phyloP scores from a whole-genome alignment of 495 filamentous ascomycete species.

The Patellaria atrata region DNA sequence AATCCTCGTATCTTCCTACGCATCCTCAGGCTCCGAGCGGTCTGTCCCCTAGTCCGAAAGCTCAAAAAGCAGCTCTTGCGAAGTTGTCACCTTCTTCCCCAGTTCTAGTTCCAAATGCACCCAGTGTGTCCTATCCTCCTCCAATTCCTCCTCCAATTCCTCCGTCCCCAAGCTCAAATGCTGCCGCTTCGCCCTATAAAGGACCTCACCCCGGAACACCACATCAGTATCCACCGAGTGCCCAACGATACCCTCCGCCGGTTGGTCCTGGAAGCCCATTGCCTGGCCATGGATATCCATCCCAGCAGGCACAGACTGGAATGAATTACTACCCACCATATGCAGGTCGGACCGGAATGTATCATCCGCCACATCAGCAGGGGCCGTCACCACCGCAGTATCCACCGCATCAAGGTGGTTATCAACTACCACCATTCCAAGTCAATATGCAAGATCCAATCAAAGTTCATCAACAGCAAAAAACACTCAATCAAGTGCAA shows the following conservation, averaged over 20 bases:
- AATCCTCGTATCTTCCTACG: slow-evolving; percentile 20
- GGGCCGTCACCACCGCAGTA: slow-evolving; percentile 12
- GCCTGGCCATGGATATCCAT: slow-evolving; percentile 1
- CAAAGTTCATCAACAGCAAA: slow-evolving; percentile 12
- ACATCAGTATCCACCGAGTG: slow-evolving; percentile 8
- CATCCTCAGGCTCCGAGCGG: slow-evolving; percentile 7
- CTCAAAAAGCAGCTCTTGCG: slow-evolving; percentile 14
- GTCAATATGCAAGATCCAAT: slow-evolving; percentile 20
- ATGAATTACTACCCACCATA: slow-evolving; percentile 14
- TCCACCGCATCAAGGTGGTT: slow-evolving; percentile 22
- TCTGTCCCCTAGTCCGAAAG: slow-evolving; percentile 6
- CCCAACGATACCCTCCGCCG: slow-evolving; percentile 11
- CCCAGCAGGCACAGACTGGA: slow-evolving; percentile 14
- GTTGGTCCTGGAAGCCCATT: slow-evolving; percentile 4
- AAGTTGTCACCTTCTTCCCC: neutral
- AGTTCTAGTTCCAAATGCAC: slow-evolving; percentile 10
- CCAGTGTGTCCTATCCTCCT: slow-evolving; percentile 15
- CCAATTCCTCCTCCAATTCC: slow-evolving; percentile 6
- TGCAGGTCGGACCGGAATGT: slow-evolving; percentile 6
- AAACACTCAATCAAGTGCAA: slow-evolving; percentile 11
- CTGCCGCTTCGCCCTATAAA: slow-evolving; percentile 12
- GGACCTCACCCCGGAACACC: slow-evolving; percentile 5
- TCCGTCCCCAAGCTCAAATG: slow-evolving; percentile 8
- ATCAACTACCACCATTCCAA: slow-evolving; percentile 27
- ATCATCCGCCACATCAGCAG: slow-evolving; percentile 8